Conservation (phyloP, 495 filamentous ascomycete genomes). For the Cercophora scortea region DNA sequence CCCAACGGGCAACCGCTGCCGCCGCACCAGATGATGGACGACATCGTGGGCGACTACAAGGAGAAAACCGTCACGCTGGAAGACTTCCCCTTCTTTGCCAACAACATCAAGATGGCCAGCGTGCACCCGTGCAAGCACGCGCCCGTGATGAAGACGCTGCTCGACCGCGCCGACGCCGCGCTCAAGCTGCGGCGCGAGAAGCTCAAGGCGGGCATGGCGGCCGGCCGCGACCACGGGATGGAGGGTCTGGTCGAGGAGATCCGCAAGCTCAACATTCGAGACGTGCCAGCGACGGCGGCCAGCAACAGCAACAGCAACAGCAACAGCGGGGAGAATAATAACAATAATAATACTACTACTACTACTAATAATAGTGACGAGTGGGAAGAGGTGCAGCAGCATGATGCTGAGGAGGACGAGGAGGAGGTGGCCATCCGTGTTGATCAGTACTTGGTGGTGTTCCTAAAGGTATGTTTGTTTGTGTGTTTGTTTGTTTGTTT, state of each 20-base stretch:
- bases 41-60: constrained; percentile 98
- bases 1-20: constrained; percentile 76
- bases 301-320: constrained; percentile 10
- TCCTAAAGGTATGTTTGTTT: constrained; percentile 60
- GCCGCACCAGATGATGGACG: constrained; percentile 94
- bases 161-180: constrained; percentile 89
- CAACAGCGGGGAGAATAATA: constrained; percentile 30
- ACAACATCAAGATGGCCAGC: constrained; percentile 84
- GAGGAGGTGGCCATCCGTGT: constrained; percentile 88
- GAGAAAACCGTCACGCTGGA: constrained; percentile 99
- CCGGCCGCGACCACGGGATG: constrained; percentile 43
- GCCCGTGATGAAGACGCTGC: constrained; percentile 93
- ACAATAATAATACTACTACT: no score
- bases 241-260: constrained; percentile 54
- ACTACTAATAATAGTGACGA: constrained; percentile 62
- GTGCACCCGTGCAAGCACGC: constrained; percentile 93
- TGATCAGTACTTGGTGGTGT: constrained; percentile 96
- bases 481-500: no score
- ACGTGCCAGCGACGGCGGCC: constrained; percentile 23
- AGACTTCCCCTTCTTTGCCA: constrained; percentile 87
- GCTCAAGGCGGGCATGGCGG: constrained; percentile 46
- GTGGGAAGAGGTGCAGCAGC: constrained; percentile 72
- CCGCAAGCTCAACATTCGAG: constrained; percentile 40
- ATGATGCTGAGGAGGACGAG: constrained; percentile 62
- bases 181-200: constrained; percentile 83